These are phyloP conservation scores for Prorocentrum cordatum DNA, from an alignment of 169 alveolate genomes.

Conservation along the genomic window DNA sequence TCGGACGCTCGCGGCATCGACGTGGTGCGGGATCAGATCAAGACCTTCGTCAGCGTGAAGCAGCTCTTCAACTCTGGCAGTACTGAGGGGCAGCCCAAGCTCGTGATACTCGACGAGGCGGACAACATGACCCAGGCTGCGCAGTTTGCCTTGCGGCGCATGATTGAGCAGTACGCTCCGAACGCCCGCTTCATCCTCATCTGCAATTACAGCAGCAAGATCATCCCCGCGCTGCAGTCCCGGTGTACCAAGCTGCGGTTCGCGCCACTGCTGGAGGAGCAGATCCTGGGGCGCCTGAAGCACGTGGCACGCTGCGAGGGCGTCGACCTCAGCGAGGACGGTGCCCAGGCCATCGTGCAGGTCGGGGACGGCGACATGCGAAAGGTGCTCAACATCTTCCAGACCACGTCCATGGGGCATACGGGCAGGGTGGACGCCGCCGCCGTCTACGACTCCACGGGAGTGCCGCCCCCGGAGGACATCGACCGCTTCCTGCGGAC, in stretches of 20 bases:
- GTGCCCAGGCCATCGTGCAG: conserved; percentile 30
- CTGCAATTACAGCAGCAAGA: conserved; percentile 65
- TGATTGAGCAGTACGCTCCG: conserved; percentile 65
- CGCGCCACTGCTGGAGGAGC: conserved; percentile 46
- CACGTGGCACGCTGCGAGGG: conserved; percentile 29
- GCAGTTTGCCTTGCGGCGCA: conserved; percentile 41
- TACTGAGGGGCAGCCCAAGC: conserved; percentile 59
- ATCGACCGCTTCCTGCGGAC: too few relatives aligned
- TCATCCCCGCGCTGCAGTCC: conserved; percentile 52
- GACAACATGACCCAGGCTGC: conserved; percentile 61
- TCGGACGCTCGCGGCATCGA: conserved; percentile 60
- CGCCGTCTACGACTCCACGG: too few relatives aligned
- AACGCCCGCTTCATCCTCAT: conserved; percentile 41
- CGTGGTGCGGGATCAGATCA: conserved; percentile 56
- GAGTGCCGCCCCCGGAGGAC: too few relatives aligned
- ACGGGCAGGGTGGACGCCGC: too few relatives aligned
- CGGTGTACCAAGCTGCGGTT: conserved; percentile 61
- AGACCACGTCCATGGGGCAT: too few relatives aligned
- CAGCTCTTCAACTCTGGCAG: conserved; percentile 35
- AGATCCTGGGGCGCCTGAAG: conserved; percentile 46
- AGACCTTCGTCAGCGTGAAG: conserved; percentile 62
- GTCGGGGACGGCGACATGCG: neutral
- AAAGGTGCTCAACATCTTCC: too few relatives aligned
- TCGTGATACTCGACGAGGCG: conserved; percentile 32
- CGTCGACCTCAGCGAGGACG: conserved; percentile 2